A percentile compares a stretch with the other conserved stretches of the same genome.
Conservation (phyloP, 129 eudicot species). For the Flaveria brownii region DNA sequence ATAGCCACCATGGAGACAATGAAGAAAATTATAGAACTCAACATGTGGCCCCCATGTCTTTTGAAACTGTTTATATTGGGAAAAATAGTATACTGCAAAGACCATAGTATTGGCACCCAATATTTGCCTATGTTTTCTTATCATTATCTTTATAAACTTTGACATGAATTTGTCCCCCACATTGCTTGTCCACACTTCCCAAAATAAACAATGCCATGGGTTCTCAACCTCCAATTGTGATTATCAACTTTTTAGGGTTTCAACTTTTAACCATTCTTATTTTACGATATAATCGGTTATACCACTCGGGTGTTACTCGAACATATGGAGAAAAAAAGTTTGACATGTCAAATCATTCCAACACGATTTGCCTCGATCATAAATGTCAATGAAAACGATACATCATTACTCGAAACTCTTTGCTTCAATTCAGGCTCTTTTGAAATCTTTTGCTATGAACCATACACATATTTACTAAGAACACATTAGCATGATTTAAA, state of each 20-base stretch:
- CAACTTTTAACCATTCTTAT: neutral
- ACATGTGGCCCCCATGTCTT: constrained; percentile 38
- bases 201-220: constrained; percentile 25
- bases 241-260: constrained; percentile 1
- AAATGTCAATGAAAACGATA: neutral
- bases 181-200: constrained; percentile 25
- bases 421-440: neutral
- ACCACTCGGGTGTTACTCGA: neutral
- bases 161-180: constrained; percentile 35
- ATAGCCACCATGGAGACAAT: constrained; percentile 23
- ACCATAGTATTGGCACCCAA: constrained; percentile 32
- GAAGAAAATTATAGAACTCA: constrained; percentile 21
- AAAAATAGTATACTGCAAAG: constrained; percentile 29
- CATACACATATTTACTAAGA: neutral
- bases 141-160: constrained; percentile 34
- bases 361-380: neutral
- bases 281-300: neutral
- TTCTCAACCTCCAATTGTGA: constrained; percentile 1
- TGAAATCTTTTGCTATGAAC: neutral
- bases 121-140: constrained; percentile 33
- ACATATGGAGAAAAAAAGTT: neutral
- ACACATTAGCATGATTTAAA: neutral
- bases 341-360: neutral
- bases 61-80: constrained; percentile 31
- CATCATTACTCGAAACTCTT: neutral